Evolutionary conservation across 495 filamentous ascomycete species (phyloP).

Genomic region (Amphirosellinia nigrospora): DNA sequence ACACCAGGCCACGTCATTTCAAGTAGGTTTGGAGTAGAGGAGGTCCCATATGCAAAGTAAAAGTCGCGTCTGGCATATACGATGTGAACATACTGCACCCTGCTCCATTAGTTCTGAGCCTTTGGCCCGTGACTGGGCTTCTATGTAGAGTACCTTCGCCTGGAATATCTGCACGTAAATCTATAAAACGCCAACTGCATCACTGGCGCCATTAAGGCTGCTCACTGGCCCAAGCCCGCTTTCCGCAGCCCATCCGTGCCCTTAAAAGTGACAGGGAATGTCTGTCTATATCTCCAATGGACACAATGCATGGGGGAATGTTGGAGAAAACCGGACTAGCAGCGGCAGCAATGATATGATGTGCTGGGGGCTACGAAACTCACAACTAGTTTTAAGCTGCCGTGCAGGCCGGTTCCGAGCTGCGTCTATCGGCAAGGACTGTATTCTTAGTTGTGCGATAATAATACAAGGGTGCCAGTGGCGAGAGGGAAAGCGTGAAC

Average conservation of each 20-base stretch:
- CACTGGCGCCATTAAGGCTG: neutral
- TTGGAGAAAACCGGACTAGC: neutral
- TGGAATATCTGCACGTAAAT: neutral
- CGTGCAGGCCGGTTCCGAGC: neutral
- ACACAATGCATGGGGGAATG: neutral
- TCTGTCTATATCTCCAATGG: neutral
- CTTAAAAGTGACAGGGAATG: neutral
- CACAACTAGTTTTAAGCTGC: neutral
- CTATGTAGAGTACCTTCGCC: neutral
- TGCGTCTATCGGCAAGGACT: neutral
- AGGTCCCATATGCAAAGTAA: neutral
- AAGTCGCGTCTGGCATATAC: neutral
- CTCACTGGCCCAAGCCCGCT: neutral
- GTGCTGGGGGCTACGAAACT: neutral
- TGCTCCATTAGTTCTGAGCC: neutral
- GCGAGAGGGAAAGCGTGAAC: neutral
- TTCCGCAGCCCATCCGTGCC: neutral
- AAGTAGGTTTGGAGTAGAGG: neutral
- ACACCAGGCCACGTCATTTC: neutral
- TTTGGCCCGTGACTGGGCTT: neutral
- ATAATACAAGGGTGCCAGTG: neutral
- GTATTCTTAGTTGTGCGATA: neutral
- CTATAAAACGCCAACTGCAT: neutral
- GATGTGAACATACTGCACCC: neutral
- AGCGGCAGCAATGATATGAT: neutral